A percentile compares a stretch with the other conserved stretches of the same genome.
phyloP scores from a whole-genome alignment of 257 asterid genomes.

The Mentha longifolia region DNA sequence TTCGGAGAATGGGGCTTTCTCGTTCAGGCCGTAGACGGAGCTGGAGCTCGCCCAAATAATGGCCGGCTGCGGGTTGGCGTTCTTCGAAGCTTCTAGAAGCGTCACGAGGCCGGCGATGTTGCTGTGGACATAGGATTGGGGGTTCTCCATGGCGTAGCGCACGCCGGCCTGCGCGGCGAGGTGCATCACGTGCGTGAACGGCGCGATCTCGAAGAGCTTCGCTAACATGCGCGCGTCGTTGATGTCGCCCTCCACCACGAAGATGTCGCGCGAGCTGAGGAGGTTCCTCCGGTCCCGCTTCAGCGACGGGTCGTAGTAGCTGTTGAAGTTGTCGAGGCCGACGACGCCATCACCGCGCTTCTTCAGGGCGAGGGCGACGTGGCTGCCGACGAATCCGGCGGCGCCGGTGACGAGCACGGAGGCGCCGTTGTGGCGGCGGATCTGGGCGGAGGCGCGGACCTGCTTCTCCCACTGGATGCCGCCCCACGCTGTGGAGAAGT shows the following conservation, averaged over 20 bases:
- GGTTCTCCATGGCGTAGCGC: conserved; percentile 57
- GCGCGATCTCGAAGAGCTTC: conserved; percentile 49
- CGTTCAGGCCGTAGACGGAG: conserved; percentile 57
- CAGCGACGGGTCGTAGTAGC: conserved; percentile 65
- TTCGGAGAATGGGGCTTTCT: conserved; percentile 52
- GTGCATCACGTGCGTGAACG: conserved; percentile 55
- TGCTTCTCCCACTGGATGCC: conserved; percentile 72
- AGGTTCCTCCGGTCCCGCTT: conserved; percentile 43
- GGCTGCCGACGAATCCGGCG: conserved; percentile 86
- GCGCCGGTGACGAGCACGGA: conserved; percentile 88
- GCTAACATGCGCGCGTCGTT: conserved; percentile 52
- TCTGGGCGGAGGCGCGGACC: conserved; percentile 61
- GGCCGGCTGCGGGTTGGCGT: conserved; percentile 53
- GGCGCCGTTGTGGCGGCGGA: conserved; percentile 64
- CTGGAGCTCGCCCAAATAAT: conserved; percentile 60
- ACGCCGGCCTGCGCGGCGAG: conserved; percentile 63
- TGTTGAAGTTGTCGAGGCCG: conserved; percentile 78
- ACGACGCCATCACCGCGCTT: conserved; percentile 94
- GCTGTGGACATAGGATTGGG: conserved; percentile 54
- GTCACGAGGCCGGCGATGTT: conserved; percentile 52
- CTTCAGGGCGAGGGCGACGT: conserved; percentile 69
- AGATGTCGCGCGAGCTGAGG: conserved; percentile 32
- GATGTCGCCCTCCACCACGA: conserved; percentile 51
- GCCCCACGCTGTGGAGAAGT: conserved; percentile 70
- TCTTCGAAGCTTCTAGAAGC: conserved; percentile 47